Evolutionary conservation across 2,329 filamentous ascomycete genomes (phyloP).

Genomic region (Bimuria novae-zelandiae): DNA sequence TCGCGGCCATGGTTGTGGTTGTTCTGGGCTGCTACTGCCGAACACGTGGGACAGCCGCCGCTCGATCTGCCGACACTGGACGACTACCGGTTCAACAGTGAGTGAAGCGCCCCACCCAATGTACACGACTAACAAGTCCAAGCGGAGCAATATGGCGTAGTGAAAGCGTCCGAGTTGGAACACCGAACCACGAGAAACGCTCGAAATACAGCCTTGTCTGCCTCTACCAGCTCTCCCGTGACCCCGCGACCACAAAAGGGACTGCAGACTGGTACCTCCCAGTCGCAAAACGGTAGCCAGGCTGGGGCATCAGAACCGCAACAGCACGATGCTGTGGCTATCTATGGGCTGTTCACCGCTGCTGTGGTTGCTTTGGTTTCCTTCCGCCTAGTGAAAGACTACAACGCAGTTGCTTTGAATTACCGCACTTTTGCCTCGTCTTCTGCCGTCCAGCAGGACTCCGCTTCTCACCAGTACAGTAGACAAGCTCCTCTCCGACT

Average conservation of each 20-base stretch:
- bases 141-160: conserved; percentile 40
- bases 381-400: conserved; percentile 38
- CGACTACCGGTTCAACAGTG: conserved; percentile 39
- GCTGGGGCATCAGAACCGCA: conserved; percentile 24
- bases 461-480: conserved; percentile 12
- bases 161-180: conserved; percentile 42
- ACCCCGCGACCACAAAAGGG: conserved; percentile 26
- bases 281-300: conserved; percentile 24
- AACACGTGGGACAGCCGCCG: conserved; percentile 27
- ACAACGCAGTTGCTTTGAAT: conserved; percentile 41
- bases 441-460: conserved; percentile 15
- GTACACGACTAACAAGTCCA: conserved; percentile 22
- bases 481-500: conserved; percentile 25
- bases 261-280: conserved; percentile 24
- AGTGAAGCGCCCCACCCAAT: conserved; percentile 2
- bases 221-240: conserved; percentile 25
- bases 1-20: conserved; percentile 41
- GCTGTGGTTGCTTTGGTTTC: conserved; percentile 44
- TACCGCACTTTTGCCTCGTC: conserved; percentile 43
- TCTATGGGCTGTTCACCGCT: conserved; percentile 47
- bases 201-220: conserved; percentile 22
- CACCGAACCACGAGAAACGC: conserved; percentile 32
- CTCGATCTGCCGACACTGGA: conserved; percentile 31
- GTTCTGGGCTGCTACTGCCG: conserved; percentile 34
- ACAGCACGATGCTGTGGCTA: conserved; percentile 34